phyloP scores from a whole-genome alignment of 805 yeast genomes.

The Barnettozyma sp. region DNA sequence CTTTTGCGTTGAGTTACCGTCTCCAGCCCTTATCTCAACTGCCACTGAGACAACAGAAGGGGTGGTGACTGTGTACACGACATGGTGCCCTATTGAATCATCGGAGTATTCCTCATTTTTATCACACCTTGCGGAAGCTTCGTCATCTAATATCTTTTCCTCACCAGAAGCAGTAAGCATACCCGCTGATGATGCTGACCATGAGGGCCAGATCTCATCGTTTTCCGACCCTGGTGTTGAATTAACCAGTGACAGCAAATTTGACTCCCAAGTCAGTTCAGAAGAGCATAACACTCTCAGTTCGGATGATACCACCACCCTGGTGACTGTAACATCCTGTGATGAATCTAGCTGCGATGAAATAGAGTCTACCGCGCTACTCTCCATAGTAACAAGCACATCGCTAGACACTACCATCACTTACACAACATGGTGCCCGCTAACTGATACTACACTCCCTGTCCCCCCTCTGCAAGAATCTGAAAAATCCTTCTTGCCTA shows the following conservation, averaged over 20 bases:
- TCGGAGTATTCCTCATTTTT: no score
- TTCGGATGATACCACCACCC: neutral
- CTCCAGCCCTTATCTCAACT: slow-evolving; percentile 22
- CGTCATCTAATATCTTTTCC: no score
- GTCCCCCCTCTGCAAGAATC: neutral
- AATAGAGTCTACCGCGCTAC: slow-evolving; percentile 6
- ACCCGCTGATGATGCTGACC: no score
- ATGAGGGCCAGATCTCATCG: no score
- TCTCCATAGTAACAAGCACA: slow-evolving; percentile 21
- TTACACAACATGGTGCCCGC: slow-evolving; percentile 30
- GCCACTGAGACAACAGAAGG: slow-evolving; percentile 24
- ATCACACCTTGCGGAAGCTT: no score
- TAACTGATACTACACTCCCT: neutral
- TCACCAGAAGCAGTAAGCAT: no score
- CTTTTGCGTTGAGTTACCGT: slow-evolving; percentile 19
- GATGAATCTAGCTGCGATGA: neutral
- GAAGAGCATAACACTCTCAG: no score
- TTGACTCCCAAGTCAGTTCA: no score
- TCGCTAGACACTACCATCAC: slow-evolving; percentile 24
- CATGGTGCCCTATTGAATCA: slow-evolving; percentile 32
- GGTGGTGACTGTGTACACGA: slow-evolving; percentile 25
- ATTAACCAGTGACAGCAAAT: no score
- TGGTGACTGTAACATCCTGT: slow-evolving; percentile 1
- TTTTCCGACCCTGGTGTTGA: no score
- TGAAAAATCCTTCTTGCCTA: neutral